Base-by-base conservation (phyloP, 441 rosid species). In the Adansonia madagascariensis region DNA sequence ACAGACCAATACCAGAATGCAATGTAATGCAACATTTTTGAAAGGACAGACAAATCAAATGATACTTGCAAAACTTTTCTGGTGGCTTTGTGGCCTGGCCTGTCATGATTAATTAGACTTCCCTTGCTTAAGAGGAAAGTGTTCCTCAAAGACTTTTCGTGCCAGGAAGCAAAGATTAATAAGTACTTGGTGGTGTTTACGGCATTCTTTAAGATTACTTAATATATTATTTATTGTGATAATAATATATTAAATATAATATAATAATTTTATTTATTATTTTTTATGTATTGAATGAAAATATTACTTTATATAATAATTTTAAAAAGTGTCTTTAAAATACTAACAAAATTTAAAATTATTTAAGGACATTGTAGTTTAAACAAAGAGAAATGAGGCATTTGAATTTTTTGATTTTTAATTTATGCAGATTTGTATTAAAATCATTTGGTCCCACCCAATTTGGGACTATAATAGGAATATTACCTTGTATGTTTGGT, bases 101-200 rank as follows among this genome's bases (percentile, higher is more conserved):
- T 55, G 24, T 6, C 18, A 52, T 52, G 57, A 52, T 52, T 52
- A 52, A 52, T 52, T 15, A n/a, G 18, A 10, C 15, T 17, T 64
- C 22, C 8, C 22, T 64, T 67, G 53, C 71, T 67, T 67, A 67
- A 17, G 55, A 46, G 35, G 55, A 5, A 67, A 18, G 72, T 67
- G 72, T 44, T 46, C 52, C 3, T 67, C 59, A 4, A 35, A 0
- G 41, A 4, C 41, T 35, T 35, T 35, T 35, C 41, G 41, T 35
- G 41, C 41, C 41, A 35, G 41, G 41, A 35, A 35, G 41, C 41
- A 35, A 35, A 35, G 41, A 35, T 35, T 35, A 35, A 35, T 35
- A 35, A 35, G 41, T 35, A 35, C 41, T 35, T 35, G 5, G 41
- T 35, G 41, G 41, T 35, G 41, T 35, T 35, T 35, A 35, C 6